Conservation (phyloP, 164 flowering plant species). For the Vitis cinerea region DNA sequence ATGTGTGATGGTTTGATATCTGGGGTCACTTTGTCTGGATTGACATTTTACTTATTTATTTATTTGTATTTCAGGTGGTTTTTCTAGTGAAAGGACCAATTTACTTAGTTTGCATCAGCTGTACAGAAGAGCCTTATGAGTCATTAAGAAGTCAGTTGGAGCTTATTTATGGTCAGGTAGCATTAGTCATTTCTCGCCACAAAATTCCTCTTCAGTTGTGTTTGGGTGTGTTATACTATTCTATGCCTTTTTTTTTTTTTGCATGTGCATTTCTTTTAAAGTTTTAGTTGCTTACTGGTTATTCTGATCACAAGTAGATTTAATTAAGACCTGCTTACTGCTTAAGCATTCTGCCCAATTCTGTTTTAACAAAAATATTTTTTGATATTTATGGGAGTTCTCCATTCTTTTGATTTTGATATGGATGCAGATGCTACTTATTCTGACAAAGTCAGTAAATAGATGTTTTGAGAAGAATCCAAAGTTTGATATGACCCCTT, state of each 20-base stretch:
- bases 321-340: background rate
- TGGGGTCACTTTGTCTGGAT: slow-evolving; percentile 3
- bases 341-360: background rate
- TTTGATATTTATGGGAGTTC: background rate
- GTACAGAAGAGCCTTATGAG: slow-evolving; percentile 95
- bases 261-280: background rate
- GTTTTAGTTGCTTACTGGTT: background rate
- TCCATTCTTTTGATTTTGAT: slow-evolving; percentile 10
- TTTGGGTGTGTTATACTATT: background rate
- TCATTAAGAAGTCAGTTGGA: slow-evolving; percentile 83
- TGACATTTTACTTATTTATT: background rate
- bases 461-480: slow-evolving; percentile 96
- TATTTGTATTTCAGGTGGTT: slow-evolving; percentile 59
- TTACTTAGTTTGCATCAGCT: slow-evolving; percentile 95
- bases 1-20: background rate
- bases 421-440: slow-evolving; percentile 88
- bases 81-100: slow-evolving; percentile 96
- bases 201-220: background rate
- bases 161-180: slow-evolving; percentile 95
- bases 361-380: background rate
- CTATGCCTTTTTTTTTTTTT: background rate
- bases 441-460: slow-evolving; percentile 91
- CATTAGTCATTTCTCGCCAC: background rate
- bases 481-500: slow-evolving; percentile 97
- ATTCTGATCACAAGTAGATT: background rate